Conservation (phyloP, 2,329 filamentous ascomycete species). For the Aspergillus sclerotialis region DNA sequence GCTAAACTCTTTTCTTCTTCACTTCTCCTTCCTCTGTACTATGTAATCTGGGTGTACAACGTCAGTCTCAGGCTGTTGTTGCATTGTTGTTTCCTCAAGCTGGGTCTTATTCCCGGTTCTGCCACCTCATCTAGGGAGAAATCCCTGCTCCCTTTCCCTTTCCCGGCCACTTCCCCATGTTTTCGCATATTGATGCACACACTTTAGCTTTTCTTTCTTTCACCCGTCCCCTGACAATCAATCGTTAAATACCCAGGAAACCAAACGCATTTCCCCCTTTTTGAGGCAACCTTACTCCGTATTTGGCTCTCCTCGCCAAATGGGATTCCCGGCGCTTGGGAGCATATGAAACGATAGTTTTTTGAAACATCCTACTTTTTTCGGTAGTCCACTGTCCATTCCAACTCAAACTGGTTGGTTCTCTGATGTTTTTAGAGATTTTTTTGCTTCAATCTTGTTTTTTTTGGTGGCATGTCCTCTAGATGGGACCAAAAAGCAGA, state of each 20-base stretch:
- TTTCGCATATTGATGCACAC: neutral
- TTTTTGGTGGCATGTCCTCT: constrained; percentile 6
- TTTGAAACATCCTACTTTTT: constrained; percentile 17
- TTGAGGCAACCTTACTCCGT: neutral
- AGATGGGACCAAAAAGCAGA: constrained; percentile 6
- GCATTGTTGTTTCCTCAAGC: constrained; percentile 12
- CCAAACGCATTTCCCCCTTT: neutral
- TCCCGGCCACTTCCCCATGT: neutral
- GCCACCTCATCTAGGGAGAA: neutral
- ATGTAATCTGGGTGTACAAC: constrained; percentile 14
- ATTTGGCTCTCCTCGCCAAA: constrained; percentile 1
- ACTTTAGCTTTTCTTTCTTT: neutral
- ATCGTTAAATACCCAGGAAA: neutral
- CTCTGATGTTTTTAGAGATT: constrained; percentile 11
- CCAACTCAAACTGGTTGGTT: constrained; percentile 13
- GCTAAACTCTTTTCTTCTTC: constrained; percentile 1
- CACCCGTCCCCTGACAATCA: neutral
- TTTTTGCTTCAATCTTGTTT: constrained; percentile 9
- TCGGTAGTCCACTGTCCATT: constrained; percentile 13
- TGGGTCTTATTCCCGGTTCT: constrained; percentile 3
- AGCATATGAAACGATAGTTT: constrained; percentile 17
- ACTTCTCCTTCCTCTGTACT: constrained; percentile 3
- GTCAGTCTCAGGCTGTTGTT: constrained; percentile 16
- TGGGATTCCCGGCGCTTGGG: constrained; percentile 12
- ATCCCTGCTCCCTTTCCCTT: neutral